phyloP scores from a whole-genome alignment of 2,329 filamentous ascomycete genomes.

The Harringtonia aguacate region DNA sequence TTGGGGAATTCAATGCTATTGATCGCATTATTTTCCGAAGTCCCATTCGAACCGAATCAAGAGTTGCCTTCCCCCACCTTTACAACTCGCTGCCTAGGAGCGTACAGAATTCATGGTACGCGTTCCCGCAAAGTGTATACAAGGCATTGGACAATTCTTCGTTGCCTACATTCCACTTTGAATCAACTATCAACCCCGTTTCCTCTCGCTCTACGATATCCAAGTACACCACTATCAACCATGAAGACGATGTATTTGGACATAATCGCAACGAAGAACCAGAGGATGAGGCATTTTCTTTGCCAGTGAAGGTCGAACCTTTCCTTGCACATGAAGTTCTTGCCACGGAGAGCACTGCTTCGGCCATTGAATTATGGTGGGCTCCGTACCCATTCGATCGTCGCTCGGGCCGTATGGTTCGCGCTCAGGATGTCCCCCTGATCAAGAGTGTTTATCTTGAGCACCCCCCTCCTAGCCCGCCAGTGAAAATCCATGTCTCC shows the following conservation, averaged over 20 bases:
- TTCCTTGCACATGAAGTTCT: conserved; percentile 86
- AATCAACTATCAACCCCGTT: conserved; percentile 95
- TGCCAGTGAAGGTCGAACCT: conserved; percentile 70
- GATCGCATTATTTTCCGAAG: conserved; percentile 97
- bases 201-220: conserved; percentile 89
- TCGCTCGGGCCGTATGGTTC: conserved; percentile 88
- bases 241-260: conserved; percentile 92
- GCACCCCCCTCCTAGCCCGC: conserved; percentile 77
- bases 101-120: conserved; percentile 89
- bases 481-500: conserved; percentile 93
- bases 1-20: conserved; percentile 98
- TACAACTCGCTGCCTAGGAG: conserved; percentile 96
- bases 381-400: conserved; percentile 93
- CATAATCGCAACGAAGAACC: conserved; percentile 59
- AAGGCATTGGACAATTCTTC: conserved; percentile 78
- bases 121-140: conserved; percentile 86
- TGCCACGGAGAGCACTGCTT: conserved; percentile 78
- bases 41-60: conserved; percentile 89
- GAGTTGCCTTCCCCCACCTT: conserved; percentile 86
- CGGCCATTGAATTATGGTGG: conserved; percentile 95
- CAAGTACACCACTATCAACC: conserved; percentile 83
- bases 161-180: conserved; percentile 93
- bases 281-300: conserved; percentile 74
- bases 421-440: conserved; percentile 90
- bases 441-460: conserved; percentile 99